These are phyloP conservation scores for carrot (Daucus carota) DNA, from an alignment of 129 eudicot species.

Conservation along the genomic window DNA sequence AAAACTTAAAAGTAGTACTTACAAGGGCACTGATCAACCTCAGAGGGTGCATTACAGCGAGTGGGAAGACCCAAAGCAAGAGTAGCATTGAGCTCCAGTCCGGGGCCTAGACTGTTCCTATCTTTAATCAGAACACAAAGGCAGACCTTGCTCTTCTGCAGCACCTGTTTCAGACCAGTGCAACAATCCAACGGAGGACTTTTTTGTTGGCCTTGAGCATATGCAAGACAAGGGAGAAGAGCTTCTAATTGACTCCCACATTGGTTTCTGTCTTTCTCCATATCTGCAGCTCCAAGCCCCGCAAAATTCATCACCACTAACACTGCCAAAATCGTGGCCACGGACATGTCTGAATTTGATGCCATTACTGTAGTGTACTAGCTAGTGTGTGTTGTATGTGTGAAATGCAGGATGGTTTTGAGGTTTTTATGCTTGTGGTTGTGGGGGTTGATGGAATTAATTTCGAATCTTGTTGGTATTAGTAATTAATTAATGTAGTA, in stretches of 20 bases:
- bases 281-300: constrained; percentile 15
- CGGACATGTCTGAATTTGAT: neutral
- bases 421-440: neutral
- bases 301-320: neutral
- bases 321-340: neutral
- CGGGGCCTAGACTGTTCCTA: constrained; percentile 50
- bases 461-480: neutral
- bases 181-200: constrained; percentile 62
- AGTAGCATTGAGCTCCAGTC: constrained; percentile 53
- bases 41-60: constrained; percentile 34
- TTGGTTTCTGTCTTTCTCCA: constrained; percentile 37
- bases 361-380: neutral
- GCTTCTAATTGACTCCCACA: constrained; percentile 38
- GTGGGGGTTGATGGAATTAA: neutral
- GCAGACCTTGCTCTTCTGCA: constrained; percentile 39
- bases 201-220: constrained; percentile 46
- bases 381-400: neutral
- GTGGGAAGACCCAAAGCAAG: constrained; percentile 56
- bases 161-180: constrained; percentile 39
- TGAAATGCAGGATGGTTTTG: neutral
- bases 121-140: constrained; percentile 63
- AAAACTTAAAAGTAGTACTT: no score
- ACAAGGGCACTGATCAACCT: constrained; percentile 50
- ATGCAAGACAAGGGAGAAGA: constrained; percentile 52
- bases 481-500: neutral